These are phyloP conservation scores for Sugiyamaella valdiviana DNA, from an alignment of 805 yeast genomes.

Conservation along the genomic window DNA sequence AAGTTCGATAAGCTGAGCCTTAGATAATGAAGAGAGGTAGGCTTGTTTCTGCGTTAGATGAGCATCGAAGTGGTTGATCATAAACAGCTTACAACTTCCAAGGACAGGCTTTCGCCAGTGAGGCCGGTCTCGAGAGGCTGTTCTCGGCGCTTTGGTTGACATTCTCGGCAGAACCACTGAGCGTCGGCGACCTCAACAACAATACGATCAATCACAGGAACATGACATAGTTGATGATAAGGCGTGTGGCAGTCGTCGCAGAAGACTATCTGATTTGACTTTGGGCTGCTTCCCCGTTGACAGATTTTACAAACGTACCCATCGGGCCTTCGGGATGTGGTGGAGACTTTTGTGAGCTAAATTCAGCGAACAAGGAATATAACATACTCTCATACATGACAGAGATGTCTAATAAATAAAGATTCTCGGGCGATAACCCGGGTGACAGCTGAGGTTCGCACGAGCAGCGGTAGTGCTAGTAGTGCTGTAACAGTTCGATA, in stretches of 20 bases:
- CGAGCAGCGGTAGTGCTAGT: no score
- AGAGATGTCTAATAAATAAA: no score
- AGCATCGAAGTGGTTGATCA: neutral
- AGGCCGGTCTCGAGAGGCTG: conserved; percentile 35
- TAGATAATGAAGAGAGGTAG: conserved; percentile 34
- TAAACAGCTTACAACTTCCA: conserved; percentile 26
- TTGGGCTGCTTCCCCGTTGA: conserved; percentile 34
- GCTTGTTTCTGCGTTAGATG: conserved; percentile 27
- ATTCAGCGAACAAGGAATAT: no score
- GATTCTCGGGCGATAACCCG: no score
- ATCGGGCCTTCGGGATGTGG: conserved; percentile 13
- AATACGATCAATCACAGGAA: conserved; percentile 48
- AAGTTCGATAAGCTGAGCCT: conserved; percentile 36
- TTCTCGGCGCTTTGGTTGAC: conserved; percentile 39
- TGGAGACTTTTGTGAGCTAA: neutral
- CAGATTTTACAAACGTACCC: conserved; percentile 35
- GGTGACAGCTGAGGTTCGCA: no score
- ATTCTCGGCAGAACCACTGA: conserved; percentile 86
- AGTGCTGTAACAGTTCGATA: no score
- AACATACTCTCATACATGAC: neutral
- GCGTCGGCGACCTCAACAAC: conserved; percentile 95
- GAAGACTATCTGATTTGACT: conserved; percentile 82
- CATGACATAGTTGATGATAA: conserved; percentile 93
- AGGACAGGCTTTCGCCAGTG: conserved; percentile 30
- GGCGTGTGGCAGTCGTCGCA: conserved; percentile 97